Conservation (phyloP, 78 protist species). For the Corallochytrium limacisporum region DNA sequence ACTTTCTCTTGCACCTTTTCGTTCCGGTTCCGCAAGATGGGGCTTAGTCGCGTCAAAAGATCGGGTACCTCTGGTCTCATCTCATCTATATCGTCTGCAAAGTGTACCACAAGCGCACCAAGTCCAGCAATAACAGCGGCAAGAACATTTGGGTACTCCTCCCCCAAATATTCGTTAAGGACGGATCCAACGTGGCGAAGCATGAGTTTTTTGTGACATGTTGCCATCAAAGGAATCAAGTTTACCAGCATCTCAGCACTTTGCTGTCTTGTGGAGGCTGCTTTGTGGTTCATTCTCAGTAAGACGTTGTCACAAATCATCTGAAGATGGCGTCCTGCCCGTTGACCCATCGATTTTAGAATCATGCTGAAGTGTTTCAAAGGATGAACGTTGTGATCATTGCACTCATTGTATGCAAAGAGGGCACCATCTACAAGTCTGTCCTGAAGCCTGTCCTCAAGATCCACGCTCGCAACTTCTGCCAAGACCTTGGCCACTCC, state of each 20-base stretch:
- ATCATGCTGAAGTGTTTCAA: conserved; percentile 61
- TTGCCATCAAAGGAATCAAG: too few relatives aligned
- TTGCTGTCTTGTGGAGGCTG: conserved; percentile 1
- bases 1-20: conserved; percentile 87
- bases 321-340: conserved; percentile 79
- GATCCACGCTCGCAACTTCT: conserved; percentile 75
- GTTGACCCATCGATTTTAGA: conserved; percentile 67
- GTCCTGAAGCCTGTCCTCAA: conserved; percentile 73
- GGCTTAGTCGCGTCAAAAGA: conserved; percentile 83
- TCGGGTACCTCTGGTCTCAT: conserved; percentile 94
- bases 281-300: conserved; percentile 83
- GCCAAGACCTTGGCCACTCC: conserved; percentile 62
- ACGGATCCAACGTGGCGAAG: conserved; percentile 81
- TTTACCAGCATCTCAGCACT: neutral
- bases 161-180: conserved; percentile 89
- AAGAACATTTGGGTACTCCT: conserved; percentile 96
- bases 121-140: conserved; percentile 86
- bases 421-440: conserved; percentile 84
- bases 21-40: conserved; percentile 90
- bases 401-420: conserved; percentile 71
- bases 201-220: too few relatives aligned
- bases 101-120: conserved; percentile 77
- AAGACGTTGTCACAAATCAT: conserved; percentile 77
- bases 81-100: conserved; percentile 81
- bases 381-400: neutral